Percentiles rank a stretch among this genome's conserved stretches.
Conservation (phyloP, 306 rosid species). For the Cucumis cinereus region DNA sequence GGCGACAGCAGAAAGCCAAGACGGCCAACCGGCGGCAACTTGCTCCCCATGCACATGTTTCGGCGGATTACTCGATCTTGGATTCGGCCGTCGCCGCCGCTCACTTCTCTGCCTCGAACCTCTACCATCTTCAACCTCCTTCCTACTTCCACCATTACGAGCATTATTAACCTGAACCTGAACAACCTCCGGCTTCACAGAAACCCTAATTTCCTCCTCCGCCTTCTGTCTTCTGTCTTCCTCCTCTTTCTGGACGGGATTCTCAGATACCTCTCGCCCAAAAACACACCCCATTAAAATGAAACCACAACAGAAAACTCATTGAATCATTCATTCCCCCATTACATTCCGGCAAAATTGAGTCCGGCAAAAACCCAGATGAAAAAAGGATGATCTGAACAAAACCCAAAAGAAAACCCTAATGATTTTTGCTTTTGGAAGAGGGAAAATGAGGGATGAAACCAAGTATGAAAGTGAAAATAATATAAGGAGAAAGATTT, state of each 20-base stretch:
- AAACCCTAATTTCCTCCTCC: conserved; percentile 17
- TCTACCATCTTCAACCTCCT: conserved; percentile 36
- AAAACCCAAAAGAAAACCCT: conserved; percentile 1
- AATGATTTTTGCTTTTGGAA: background rate
- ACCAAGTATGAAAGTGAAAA: conserved; percentile 15
- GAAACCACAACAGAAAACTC: conserved; percentile 21
- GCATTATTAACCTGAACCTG: conserved; percentile 14
- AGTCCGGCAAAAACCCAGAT: background rate
- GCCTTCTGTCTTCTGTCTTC: background rate
- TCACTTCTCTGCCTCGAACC: conserved; percentile 41
- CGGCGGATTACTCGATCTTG: conserved; percentile 74
- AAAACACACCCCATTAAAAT: conserved; percentile 72
- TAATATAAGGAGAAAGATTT: conserved; percentile 31
- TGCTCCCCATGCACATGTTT: conserved; percentile 86
- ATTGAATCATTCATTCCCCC: conserved; percentile 25
- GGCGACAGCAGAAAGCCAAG: conserved; percentile 96
- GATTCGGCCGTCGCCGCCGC: conserved; percentile 74
- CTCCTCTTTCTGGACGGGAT: conserved; percentile 16
- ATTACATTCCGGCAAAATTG: conserved; percentile 28
- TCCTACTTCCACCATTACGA: conserved; percentile 27
- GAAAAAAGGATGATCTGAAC: background rate
- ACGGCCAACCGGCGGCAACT: conserved; percentile 99
- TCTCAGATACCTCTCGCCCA: conserved; percentile 37
- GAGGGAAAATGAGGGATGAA: background rate
- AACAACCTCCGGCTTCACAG: conserved; percentile 20